Percentiles rank a stretch among this genome's conserved stretches.
Conservation (phyloP, 225 moss, liverwort and hornwort species). For the Bryum argenteum region DNA sequence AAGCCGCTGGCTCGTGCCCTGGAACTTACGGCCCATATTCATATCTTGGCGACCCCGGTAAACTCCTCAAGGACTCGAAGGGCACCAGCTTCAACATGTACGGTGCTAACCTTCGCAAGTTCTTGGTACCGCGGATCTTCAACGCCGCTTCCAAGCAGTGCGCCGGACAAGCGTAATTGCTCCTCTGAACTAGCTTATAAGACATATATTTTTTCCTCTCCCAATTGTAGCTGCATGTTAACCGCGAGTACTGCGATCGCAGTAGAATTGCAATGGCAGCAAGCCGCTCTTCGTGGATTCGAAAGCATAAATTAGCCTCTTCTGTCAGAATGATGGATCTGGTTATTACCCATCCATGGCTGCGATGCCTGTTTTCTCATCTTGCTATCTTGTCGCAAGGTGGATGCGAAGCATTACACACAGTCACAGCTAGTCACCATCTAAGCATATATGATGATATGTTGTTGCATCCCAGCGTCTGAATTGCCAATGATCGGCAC, state of each 20-base stretch:
- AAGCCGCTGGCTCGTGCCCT: constrained; percentile 38
- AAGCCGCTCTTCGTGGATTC: constrained; percentile 19
- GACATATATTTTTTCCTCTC: background rate
- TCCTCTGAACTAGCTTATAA: background rate
- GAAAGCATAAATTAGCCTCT: constrained; percentile 16
- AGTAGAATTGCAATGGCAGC: background rate
- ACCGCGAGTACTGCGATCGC: constrained; percentile 5
- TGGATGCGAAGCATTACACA: constrained; percentile 30
- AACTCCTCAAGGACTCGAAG: constrained; percentile 38
- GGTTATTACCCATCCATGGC: constrained; percentile 24
- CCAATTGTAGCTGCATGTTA: constrained; percentile 13
- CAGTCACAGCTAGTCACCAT: constrained; percentile 10
- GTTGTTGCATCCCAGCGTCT: background rate
- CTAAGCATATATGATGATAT: background rate
- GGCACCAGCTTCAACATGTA: constrained; percentile 55
- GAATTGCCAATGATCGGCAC: background rate
- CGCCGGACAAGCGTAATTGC: constrained; percentile 29
- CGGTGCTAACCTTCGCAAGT: constrained; percentile 34
- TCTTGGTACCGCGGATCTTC: constrained; percentile 47
- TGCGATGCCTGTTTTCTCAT: constrained; percentile 6
- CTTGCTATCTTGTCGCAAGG: constrained; percentile 16
- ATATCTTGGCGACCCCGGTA: constrained; percentile 45
- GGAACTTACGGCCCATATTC: constrained; percentile 39
- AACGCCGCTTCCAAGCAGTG: constrained; percentile 38
- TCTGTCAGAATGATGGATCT: constrained; percentile 17